Evolutionary conservation across 768 basidiomycete species (phyloP).

Genomic region (Mycena polygramma): DNA sequence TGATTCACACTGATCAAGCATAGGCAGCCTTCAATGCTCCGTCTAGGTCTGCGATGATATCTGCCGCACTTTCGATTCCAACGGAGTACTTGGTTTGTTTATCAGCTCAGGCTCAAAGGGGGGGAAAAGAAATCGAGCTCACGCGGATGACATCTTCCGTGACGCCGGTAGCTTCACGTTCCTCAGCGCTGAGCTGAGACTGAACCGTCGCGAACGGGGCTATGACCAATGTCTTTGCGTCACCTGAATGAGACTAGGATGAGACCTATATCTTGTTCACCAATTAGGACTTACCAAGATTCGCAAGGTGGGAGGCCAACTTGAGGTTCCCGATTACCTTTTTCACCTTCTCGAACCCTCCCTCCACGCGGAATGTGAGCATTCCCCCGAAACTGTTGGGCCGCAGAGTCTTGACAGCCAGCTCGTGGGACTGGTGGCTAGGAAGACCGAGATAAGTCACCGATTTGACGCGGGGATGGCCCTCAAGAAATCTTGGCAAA

Average conservation of each 20-base stretch:
- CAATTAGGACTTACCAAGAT: slow-evolving; percentile 41
- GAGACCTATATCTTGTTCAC: not conserved
- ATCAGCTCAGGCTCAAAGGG: no score
- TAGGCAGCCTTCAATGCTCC: slow-evolving; percentile 49
- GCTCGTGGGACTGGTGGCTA: slow-evolving; percentile 69
- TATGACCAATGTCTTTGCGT: slow-evolving; percentile 74
- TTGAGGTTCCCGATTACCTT: slow-evolving; percentile 76
- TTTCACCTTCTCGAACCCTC: slow-evolving; percentile 63
- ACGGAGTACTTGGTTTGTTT: no score
- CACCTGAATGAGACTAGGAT: slow-evolving; percentile 44
- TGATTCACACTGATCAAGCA: no score
- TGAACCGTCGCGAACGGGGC: slow-evolving; percentile 73
- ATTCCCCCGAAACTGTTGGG: slow-evolving; percentile 76
- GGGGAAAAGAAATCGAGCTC: no score
- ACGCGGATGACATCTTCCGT: slow-evolving; percentile 65
- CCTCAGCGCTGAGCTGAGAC: slow-evolving; percentile 63
- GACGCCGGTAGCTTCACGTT: slow-evolving; percentile 64
- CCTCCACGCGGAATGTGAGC: slow-evolving; percentile 82
- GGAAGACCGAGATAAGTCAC: slow-evolving; percentile 81
- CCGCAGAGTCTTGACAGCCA: slow-evolving; percentile 70
- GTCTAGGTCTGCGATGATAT: slow-evolving; percentile 63
- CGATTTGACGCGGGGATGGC: slow-evolving; percentile 76
- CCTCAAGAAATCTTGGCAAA: slow-evolving; percentile 73
- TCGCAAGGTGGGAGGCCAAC: slow-evolving; percentile 67
- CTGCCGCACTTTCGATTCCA: slow-evolving; percentile 58